Conservation (phyloP, 2,329 filamentous ascomycete genomes). For the Rutstroemia sydowiana region DNA sequence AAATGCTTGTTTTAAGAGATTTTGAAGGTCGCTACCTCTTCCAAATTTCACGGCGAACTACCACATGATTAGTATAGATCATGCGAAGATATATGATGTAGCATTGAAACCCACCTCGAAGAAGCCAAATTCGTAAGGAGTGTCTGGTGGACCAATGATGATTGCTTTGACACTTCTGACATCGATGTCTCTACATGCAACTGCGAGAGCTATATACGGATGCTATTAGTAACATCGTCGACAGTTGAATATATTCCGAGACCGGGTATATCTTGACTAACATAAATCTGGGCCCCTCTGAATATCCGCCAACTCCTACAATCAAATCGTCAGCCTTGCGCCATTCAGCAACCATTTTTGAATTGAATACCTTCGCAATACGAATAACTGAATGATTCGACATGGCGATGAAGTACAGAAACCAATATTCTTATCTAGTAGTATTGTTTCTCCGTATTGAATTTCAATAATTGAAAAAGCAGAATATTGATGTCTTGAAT, state of each 20-base stretch:
- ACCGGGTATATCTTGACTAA: slow-evolving; percentile 37
- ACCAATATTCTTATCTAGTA: neutral
- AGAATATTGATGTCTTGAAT: neutral
- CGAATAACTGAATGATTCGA: slow-evolving; percentile 82
- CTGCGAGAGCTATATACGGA: slow-evolving; percentile 60
- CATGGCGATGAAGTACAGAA: slow-evolving; percentile 38
- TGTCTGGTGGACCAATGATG: slow-evolving; percentile 88
- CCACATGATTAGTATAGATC: slow-evolving; percentile 24
- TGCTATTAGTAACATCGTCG: slow-evolving; percentile 16
- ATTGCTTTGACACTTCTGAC: slow-evolving; percentile 81
- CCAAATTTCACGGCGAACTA: slow-evolving; percentile 73
- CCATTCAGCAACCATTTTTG: slow-evolving; percentile 26
- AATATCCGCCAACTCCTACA: slow-evolving; percentile 75
- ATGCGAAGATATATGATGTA: neutral
- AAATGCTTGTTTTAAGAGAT: slow-evolving; percentile 4
- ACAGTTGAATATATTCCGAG: neutral
- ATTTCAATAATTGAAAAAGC: neutral
- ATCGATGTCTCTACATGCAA: slow-evolving; percentile 80
- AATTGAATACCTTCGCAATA: slow-evolving; percentile 62
- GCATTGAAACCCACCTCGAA: slow-evolving; percentile 62
- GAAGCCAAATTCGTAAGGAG: slow-evolving; percentile 94
- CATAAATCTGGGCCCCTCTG: slow-evolving; percentile 79
- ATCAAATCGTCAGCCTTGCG: slow-evolving; percentile 31
- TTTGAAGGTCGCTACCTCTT: slow-evolving; percentile 47
- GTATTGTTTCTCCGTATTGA: neutral